Base-by-base conservation (phyloP, 2,329 filamentous ascomycete genomes). In the Arthrobotrys iridis region DNA sequence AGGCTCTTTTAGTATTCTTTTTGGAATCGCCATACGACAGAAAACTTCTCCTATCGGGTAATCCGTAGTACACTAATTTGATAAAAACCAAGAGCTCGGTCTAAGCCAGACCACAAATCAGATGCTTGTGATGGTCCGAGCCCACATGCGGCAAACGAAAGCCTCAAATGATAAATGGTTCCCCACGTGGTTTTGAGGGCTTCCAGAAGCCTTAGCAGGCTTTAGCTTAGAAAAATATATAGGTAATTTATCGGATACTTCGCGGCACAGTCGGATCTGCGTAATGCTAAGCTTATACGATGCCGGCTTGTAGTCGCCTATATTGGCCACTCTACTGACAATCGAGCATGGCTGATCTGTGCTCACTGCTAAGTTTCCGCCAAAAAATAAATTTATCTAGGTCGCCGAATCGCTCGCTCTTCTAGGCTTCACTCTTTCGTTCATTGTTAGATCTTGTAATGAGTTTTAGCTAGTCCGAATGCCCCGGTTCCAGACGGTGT, bases 401-500 rank as follows among this genome's bases (percentile, higher is more conserved):
- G 13, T 4, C 18, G 24, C 3, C 37, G 30, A 52, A 1, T 55
- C 18, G 30, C n/a, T 37, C 13, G 13, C 5, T 10, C 37, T 37
- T 24, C 18, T 11, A n/a, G 24, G n/a, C n/a, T 10, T 35, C 18
- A 13, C 22, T n/a, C 5, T 55, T 55, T 55, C 37, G 50, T 55
- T 15, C 7, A n/a, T n/a, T n/a, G 18, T 37, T 55, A 2, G 15
- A 24, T n/a, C 15, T 15, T 5, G n/a, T n/a, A 13, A 10, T 18
- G 30, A 18, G 37, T 18, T 24, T 55, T 22, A 37, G 60, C 18
- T 11, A 40, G 35, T 15, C 22, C 22, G 35, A 43, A 55, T 35
- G 22, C 33, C 22, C 65, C 65, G 65, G 52, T 62, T 55, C 45
- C 20, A 45, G 22, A 35, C 65, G 65, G 65, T 15, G 35, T 30